Evolutionary conservation across 768 basidiomycete genomes (phyloP).

Genomic region (Rubroboletus pulcherrimus): DNA sequence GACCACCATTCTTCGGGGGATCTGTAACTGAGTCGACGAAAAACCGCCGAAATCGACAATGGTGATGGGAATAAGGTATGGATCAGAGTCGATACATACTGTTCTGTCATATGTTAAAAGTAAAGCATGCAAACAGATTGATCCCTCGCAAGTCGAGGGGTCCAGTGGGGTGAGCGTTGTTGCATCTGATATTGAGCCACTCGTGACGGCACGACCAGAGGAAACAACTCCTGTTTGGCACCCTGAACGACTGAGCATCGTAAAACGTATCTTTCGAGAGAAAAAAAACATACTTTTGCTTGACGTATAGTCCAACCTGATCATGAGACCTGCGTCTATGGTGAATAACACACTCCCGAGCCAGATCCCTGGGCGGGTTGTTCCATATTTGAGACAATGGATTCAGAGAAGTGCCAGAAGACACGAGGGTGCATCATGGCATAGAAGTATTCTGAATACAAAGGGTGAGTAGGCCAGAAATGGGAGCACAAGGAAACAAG

Average conservation of each 20-base stretch:
- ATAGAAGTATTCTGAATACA: no score
- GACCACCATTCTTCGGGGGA: conserved; percentile 1
- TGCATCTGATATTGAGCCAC: no score
- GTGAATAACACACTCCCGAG: conserved; percentile 53
- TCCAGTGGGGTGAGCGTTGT: no score
- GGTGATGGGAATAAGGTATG: background rate
- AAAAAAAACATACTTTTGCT: conserved; percentile 11
- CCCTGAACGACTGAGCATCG: conserved; percentile 29
- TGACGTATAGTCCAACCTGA: conserved; percentile 54
- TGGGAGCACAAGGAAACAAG: conserved; percentile 1
- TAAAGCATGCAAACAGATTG: background rate
- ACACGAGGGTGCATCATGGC: no score
- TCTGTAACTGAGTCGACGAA: conserved; percentile 1
- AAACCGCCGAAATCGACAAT: conserved; percentile 2
- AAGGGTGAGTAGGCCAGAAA: background rate
- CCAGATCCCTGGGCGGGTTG: conserved; percentile 64
- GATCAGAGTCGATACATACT: no score
- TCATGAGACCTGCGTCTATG: conserved; percentile 72
- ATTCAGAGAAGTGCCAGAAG: no score
- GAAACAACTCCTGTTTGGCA: conserved; percentile 57
- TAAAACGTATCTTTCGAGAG: background rate
- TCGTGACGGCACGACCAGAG: conserved; percentile 43
- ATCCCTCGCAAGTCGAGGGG: background rate
- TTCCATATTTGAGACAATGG: conserved; percentile 37
- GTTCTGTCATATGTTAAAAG: background rate